Conservation (phyloP, 2,329 filamentous ascomycete species). For the Macrophomina tecta region DNA sequence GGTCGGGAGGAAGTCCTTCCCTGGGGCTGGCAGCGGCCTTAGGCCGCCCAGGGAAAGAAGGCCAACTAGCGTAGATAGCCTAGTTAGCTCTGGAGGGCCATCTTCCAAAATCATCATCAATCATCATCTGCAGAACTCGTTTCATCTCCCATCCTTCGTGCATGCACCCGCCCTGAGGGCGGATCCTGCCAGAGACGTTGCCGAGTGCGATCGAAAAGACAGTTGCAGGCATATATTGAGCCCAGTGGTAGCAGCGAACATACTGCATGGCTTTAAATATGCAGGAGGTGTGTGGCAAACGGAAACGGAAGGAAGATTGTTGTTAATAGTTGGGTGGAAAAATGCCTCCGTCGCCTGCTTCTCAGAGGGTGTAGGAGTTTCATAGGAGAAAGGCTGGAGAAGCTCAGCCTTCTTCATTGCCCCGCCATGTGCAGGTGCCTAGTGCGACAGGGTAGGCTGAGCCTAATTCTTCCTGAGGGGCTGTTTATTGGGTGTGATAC, state of each 20-base stretch:
- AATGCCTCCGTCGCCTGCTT: neutral
- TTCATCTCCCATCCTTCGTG: too few relatives aligned
- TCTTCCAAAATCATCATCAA: too few relatives aligned
- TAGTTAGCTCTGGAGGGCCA: too few relatives aligned
- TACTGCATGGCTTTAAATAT: conserved; percentile 18
- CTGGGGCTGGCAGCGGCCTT: too few relatives aligned
- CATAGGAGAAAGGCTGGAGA: neutral
- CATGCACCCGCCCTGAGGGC: too few relatives aligned
- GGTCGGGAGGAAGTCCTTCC: too few relatives aligned
- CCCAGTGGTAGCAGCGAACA: neutral
- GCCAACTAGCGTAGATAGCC: too few relatives aligned
- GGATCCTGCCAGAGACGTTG: too few relatives aligned
- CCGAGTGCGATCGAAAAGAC: too few relatives aligned
- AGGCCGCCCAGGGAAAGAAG: too few relatives aligned
- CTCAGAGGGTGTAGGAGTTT: neutral
- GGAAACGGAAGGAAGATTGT: conserved; percentile 1
- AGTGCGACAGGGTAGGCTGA: neutral
- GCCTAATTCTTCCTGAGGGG: neutral
- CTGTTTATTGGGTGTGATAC: neutral
- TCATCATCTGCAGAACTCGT: too few relatives aligned
- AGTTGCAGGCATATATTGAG: too few relatives aligned
- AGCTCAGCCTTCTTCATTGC: neutral
- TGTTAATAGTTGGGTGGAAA: neutral
- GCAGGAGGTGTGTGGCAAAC: neutral
- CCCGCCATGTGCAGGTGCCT: neutral